Evolutionary conservation across 1,284 basidiomycete species (phyloP).

Genomic region (Rhizoctonia solani): DNA sequence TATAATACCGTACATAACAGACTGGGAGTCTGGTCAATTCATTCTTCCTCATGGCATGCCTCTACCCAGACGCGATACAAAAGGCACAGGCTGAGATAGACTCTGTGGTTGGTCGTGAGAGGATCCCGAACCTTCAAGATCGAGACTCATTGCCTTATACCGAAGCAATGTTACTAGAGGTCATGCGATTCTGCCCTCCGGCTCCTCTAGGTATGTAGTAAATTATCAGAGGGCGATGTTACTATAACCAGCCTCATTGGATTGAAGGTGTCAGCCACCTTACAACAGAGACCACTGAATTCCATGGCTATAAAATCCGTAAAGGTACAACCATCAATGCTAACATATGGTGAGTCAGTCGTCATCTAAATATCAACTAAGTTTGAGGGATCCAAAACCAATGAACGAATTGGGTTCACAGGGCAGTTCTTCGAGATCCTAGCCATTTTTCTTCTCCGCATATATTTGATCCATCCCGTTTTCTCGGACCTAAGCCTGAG

Average conservation of each 20-base stretch:
- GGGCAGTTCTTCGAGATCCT: slow-evolving; percentile 36
- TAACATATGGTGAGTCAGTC: slow-evolving; percentile 6
- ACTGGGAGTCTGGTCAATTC: not conserved
- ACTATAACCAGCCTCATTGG: not conserved
- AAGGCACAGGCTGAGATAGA: slow-evolving; percentile 31
- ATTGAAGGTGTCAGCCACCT: not conserved
- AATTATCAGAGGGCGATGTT: not conserved
- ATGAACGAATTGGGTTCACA: not conserved
- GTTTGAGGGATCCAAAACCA: not conserved
- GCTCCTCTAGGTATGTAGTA: slow-evolving; percentile 4
- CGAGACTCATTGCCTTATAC: slow-evolving; percentile 37
- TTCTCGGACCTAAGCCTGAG: slow-evolving; percentile 27
- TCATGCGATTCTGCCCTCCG: slow-evolving; percentile 3
- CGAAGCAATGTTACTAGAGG: slow-evolving; percentile 38
- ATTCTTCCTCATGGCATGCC: slow-evolving; percentile 24
- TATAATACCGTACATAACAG: too few species aligned
- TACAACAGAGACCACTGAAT: not conserved
- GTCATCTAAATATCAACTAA: not conserved
- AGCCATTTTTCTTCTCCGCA: slow-evolving; percentile 27
- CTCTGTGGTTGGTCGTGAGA: slow-evolving; percentile 18
- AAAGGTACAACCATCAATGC: slow-evolving; percentile 2
- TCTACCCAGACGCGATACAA: slow-evolving; percentile 16
- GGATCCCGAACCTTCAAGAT: slow-evolving; percentile 16
- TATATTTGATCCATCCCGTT: slow-evolving; percentile 35
- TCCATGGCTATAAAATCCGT: slow-evolving; percentile 14